Evolutionary conservation across 495 filamentous ascomycete species (phyloP), one percentile per base, ranked within the genome.

Genomic region (Tuber borchii): DNA sequence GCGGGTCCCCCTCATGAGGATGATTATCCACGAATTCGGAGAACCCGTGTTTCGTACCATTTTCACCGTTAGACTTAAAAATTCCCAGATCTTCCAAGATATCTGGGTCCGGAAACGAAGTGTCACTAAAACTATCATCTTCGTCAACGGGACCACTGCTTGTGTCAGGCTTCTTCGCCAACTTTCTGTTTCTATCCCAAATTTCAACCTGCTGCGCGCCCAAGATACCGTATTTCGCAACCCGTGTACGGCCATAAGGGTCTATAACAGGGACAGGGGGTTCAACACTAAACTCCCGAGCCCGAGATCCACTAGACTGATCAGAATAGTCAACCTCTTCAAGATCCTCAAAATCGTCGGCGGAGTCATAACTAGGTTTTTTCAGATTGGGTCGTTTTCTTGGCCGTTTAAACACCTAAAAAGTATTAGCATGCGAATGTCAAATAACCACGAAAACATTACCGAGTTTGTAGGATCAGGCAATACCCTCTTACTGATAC

Each of bases 201-300:
- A 81, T 10, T 22, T 61, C 61, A 22, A 81, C 78, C 56, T 77
- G 65, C 42, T 81, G 79, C 12, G 79, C 78, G 48, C 79, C 80
- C 70, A 81, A 78, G 48, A 81, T 81, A 37, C 79, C 72, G 73
- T 77, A 81, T 51, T 74, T 73, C 34, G 31, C 79, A 20, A 81
- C 72, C 26, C 78, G 73, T 73, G 79, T 81, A n/a, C 71, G 78
- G 26, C 79, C 79, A 45, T 71, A 45, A 26, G 75, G 79, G 69
- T 81, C 68, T 19, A 81, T 51, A 22, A 81, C 77, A 37, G 46
- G 46, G 51, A 79, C 74, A 26, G 69, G 26, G 2, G 76, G 78
- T 34, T 79, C 69, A 51, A 75, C 78, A 26, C 78, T 79, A 51
- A 79, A 71, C 42, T 79, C 72, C 72, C 75, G 73, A 39, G 46